A percentile compares a stretch with the other conserved stretches of the same genome.
phyloP scores from a whole-genome alignment of 2,329 filamentous ascomycete genomes.

The Verticillium isaacii region DNA sequence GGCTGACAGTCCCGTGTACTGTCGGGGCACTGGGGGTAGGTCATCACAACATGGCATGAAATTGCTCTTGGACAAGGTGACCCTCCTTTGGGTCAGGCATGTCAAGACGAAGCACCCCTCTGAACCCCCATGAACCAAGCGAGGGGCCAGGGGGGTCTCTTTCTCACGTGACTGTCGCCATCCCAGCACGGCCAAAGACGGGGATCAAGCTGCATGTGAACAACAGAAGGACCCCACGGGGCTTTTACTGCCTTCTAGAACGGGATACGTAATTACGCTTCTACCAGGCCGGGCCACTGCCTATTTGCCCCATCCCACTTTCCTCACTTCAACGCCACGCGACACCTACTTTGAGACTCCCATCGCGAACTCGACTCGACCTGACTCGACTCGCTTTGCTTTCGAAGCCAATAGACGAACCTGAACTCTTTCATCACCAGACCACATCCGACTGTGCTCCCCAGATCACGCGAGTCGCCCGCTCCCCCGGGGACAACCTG shows the following conservation, averaged over 20 bases:
- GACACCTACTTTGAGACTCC: background rate
- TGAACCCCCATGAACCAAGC: too few species aligned
- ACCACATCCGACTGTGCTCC: background rate
- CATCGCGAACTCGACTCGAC: background rate
- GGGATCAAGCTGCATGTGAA: background rate
- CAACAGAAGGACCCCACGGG: background rate
- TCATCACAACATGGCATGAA: too few species aligned
- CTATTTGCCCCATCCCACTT: background rate
- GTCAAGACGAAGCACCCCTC: too few species aligned
- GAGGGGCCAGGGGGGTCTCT: background rate
- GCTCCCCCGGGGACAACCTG: background rate
- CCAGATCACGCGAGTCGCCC: background rate
- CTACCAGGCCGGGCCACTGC: background rate
- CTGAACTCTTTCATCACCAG: background rate
- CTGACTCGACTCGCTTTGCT: background rate
- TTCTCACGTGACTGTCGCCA: background rate
- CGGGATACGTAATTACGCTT: background rate
- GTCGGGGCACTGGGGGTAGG: too few species aligned
- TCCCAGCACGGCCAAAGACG: background rate
- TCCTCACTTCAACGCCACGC: background rate
- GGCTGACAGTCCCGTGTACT: too few species aligned
- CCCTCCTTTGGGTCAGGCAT: too few species aligned
- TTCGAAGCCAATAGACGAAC: background rate
- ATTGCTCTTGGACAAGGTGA: too few species aligned
- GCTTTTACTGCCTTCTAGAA: background rate